Evolutionary conservation across 2,329 filamentous ascomycete genomes (phyloP).

Genomic region (Verticillium isaacii): DNA sequence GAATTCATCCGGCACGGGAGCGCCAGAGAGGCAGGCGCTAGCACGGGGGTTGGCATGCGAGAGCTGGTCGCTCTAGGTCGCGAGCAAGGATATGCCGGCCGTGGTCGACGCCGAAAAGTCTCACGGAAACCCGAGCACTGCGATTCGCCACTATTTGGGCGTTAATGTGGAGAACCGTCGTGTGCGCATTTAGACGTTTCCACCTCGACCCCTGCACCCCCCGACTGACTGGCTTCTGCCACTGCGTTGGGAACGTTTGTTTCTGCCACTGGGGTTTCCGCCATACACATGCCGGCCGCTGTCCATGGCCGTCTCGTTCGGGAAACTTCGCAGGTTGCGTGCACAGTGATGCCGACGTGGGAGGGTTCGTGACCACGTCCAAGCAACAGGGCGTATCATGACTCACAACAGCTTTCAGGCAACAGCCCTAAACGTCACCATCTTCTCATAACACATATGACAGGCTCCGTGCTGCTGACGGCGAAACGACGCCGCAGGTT

Average conservation of each 20-base stretch:
- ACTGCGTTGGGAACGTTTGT: neutral
- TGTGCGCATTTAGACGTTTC: neutral
- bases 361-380: neutral
- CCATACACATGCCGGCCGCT: neutral
- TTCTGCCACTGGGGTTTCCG: neutral
- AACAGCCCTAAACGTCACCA: neutral
- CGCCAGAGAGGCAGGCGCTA: neutral
- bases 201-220: neutral
- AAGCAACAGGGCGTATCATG: neutral
- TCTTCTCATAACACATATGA: neutral
- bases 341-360: neutral
- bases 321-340: neutral
- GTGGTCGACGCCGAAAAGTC: neutral
- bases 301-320: neutral
- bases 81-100: neutral
- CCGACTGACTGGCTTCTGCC: neutral
- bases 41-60: neutral
- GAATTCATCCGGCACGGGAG: neutral
- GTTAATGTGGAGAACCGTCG: neutral
- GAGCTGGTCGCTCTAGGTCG: neutral
- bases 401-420: neutral
- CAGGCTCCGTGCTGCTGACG: neutral
- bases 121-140: neutral
- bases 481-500: neutral
- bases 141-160: neutral